Evolutionary conservation across 768 basidiomycete genomes (phyloP), one percentile per base, ranked within the genome.

Genomic region (Phlebiopsis flavidoalba): DNA sequence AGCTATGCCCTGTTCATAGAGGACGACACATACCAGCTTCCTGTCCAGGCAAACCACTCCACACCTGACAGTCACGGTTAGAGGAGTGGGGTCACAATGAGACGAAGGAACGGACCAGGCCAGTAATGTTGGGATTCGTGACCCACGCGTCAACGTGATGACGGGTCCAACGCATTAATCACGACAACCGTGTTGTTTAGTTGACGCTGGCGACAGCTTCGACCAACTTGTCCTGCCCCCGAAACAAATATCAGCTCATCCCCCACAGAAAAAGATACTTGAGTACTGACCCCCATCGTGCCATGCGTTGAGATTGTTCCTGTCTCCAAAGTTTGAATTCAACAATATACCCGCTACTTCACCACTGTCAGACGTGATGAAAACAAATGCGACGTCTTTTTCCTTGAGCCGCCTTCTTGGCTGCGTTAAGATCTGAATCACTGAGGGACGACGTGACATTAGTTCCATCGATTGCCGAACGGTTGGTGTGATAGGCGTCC

Each of bases 151-250:
- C 73, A 31, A 73, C 61, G n/a, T n/a, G 17, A 70, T 75, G 53
- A 86, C 80, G 0, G 83, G 79, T 0, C 88, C 88, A 49, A 87
- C 86, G 7, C 78, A 67, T 90, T 84, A 6, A 88, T 77, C 11
- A 89, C 80, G 40, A 90, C 88, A 36, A 91, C 74, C 0, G 85
- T 87, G 66, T 83, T 80, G 24, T 77, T 71, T n/a, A n/a, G 66
- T 84, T 85, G 17, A 74, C 75, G 24, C 73, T 71, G 2, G 88
- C 86, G 14, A 84, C 84, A 24, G 73, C 72, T 45, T 76, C 70
- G 7, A 85, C 76, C 74, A 70, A 40, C 3, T 55, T 55, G 40
- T 69, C 64, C 70, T 71, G n/a, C n/a, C n/a, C n/a, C n/a, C n/a
- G 24, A 35, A 26, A 46, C 10, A 14, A 19, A 11, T 51, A 31